Percentiles rank a stretch among this genome's conserved stretches.
phyloP scores from a whole-genome alignment of 306 rosid genomes.

The Lathyrus oleraceus region DNA sequence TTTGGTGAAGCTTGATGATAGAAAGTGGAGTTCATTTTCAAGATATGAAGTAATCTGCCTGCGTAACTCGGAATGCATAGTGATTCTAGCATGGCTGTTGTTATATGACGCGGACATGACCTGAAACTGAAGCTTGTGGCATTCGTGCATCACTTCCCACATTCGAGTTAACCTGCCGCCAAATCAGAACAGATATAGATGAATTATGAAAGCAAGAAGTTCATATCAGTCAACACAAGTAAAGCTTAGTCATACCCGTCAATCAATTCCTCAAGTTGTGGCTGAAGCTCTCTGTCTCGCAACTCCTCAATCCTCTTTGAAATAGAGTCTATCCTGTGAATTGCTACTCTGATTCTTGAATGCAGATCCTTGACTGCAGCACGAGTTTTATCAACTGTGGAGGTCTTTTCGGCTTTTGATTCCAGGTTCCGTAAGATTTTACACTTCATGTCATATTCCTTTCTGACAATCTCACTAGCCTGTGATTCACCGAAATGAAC shows the following conservation, averaged over 20 bases:
- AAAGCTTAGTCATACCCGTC: slow-evolving; percentile 57
- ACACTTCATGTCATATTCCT: slow-evolving; percentile 77
- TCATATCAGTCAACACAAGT: slow-evolving; percentile 7
- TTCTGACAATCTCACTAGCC: slow-evolving; percentile 89
- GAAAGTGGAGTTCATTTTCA: slow-evolving; percentile 63
- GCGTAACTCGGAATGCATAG: slow-evolving; percentile 63
- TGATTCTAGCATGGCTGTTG: slow-evolving; percentile 54
- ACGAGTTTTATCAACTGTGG: slow-evolving; percentile 75
- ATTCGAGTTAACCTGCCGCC: slow-evolving; percentile 70
- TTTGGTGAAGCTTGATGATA: slow-evolving; percentile 64
- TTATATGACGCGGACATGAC: slow-evolving; percentile 60
- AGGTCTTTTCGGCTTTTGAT: slow-evolving; percentile 60
- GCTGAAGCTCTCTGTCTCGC: slow-evolving; percentile 95
- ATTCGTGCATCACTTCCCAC: slow-evolving; percentile 92
- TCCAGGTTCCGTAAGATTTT: slow-evolving; percentile 76
- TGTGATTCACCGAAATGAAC: slow-evolving; percentile 34
- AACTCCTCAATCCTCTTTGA: slow-evolving; percentile 88
- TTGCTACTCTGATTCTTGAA: slow-evolving; percentile 82
- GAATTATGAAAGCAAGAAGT: slow-evolving; percentile 37
- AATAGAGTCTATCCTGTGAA: slow-evolving; percentile 87
- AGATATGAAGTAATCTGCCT: slow-evolving; percentile 66
- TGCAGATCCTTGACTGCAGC: slow-evolving; percentile 87
- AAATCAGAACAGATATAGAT: slow-evolving; percentile 27
- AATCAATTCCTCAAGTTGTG: slow-evolving; percentile 94
- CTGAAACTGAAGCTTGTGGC: slow-evolving; percentile 79